Evolutionary conservation across 2,329 filamentous ascomycete species (phyloP).

Genomic region (Apiospora phragmitis): DNA sequence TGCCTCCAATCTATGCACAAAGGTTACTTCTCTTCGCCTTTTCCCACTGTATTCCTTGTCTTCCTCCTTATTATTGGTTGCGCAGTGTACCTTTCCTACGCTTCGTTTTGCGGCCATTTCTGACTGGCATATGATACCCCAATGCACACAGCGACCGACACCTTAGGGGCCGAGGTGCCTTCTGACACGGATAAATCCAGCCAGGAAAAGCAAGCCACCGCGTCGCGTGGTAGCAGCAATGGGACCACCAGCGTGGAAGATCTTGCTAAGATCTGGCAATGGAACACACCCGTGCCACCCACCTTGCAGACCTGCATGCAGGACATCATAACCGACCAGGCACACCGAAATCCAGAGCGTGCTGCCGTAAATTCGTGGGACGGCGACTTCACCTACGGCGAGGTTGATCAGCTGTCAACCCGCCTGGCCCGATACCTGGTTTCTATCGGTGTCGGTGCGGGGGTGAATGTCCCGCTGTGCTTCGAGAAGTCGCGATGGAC

Average conservation of each 20-base stretch:
- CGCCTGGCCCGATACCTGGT: conserved; percentile 24
- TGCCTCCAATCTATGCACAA: not conserved
- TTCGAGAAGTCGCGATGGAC: conserved; percentile 38
- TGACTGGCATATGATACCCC: not conserved
- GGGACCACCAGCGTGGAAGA: conserved; percentile 33
- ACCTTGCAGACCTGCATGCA: conserved; percentile 46
- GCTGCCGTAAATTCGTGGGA: conserved; percentile 46
- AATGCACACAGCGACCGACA: not conserved
- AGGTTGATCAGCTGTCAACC: conserved; percentile 26
- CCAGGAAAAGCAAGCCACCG: not conserved
- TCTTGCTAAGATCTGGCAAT: conserved; percentile 45
- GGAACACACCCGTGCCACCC: conserved; percentile 44
- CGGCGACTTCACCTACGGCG: conserved; percentile 29
- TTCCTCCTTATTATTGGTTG: not conserved
- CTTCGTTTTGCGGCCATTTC: not conserved
- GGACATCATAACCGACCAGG: conserved; percentile 43
- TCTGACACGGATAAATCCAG: not conserved
- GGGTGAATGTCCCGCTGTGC: conserved; percentile 34
- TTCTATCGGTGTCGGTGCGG: conserved; percentile 35
- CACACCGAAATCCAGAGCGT: conserved; percentile 36
- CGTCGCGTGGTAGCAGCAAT: conserved; percentile 10
- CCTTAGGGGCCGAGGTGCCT: conserved; percentile 5
- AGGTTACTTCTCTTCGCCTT: not conserved
- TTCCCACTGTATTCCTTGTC: not conserved
- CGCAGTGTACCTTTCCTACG: not conserved